A percentile compares a stretch with the other conserved stretches of the same genome.
phyloP scores from a whole-genome alignment of 2,329 filamentous ascomycete genomes.

The Ophiostoma sp. region DNA sequence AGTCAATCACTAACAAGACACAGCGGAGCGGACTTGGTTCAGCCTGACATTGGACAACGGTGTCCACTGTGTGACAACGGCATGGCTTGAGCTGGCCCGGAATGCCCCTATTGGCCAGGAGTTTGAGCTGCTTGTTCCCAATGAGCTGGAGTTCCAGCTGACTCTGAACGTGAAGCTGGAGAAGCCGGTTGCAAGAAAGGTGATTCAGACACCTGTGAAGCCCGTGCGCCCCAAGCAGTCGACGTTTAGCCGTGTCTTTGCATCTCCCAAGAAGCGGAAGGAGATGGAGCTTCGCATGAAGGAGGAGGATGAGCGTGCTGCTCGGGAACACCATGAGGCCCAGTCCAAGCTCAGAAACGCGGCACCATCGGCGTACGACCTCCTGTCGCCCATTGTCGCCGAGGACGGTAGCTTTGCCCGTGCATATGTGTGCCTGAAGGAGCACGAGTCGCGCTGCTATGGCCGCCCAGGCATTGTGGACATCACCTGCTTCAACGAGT shows the following conservation, averaged over 20 bases:
- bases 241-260: constrained; percentile 85
- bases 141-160: constrained; percentile 97
- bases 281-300: constrained; percentile 81
- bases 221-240: constrained; percentile 67
- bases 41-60: constrained; percentile 97
- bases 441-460: constrained; percentile 82
- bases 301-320: constrained; percentile 72
- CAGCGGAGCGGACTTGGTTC: constrained; percentile 88
- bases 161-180: constrained; percentile 93
- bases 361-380: constrained; percentile 73
- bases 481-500: constrained; percentile 96
- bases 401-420: constrained; percentile 91
- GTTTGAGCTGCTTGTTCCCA: constrained; percentile 93
- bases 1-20: constrained; percentile 15
- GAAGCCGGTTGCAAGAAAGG: constrained; percentile 56
- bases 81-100: constrained; percentile 86
- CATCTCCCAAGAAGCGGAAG: constrained; percentile 93
- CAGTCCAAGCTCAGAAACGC: constrained; percentile 56
- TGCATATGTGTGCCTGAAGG: constrained; percentile 87
- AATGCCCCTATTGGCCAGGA: constrained; percentile 95
- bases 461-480: constrained; percentile 84
- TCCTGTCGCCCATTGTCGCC: constrained; percentile 78
- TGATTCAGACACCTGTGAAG: constrained; percentile 54
- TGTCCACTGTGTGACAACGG: constrained; percentile 93
- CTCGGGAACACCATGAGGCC: constrained; percentile 58